phyloP scores from a whole-genome alignment of 345 rosid genomes.

The Erysimum cheiranthoides region DNA sequence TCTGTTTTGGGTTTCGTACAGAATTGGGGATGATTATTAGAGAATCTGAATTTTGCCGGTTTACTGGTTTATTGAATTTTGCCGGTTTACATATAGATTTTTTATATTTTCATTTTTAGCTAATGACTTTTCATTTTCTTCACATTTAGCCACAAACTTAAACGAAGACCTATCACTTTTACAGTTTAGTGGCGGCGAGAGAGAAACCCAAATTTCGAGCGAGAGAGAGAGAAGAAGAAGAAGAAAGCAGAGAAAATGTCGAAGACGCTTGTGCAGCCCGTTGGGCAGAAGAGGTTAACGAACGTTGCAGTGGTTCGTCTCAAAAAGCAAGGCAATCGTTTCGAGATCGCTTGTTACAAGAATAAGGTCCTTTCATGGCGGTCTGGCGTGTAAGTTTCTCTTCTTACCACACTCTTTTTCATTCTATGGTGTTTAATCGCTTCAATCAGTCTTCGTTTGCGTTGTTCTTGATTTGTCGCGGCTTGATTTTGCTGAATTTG shows the following conservation, averaged over 20 bases:
- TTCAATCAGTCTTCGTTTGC: neutral
- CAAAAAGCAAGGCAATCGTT: conserved; percentile 85
- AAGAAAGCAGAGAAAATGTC: conserved; percentile 55
- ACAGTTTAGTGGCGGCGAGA: neutral
- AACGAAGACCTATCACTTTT: neutral
- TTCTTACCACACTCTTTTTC: too few species aligned
- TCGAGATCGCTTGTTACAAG: conserved; percentile 98
- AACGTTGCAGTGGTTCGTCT: conserved; percentile 95
- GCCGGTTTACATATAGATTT: too few species aligned
- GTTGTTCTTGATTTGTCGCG: too few species aligned
- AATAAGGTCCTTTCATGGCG: conserved; percentile 99
- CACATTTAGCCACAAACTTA: neutral
- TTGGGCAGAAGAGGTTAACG: conserved; percentile 94
- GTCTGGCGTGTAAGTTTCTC: conserved; percentile 77
- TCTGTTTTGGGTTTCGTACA: too few species aligned
- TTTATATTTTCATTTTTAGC: too few species aligned
- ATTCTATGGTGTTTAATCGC: neutral
- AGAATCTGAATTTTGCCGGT: too few species aligned
- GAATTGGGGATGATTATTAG: too few species aligned
- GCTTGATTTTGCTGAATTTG: neutral
- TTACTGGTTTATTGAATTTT: too few species aligned
- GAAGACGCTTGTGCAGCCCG: conserved; percentile 78
- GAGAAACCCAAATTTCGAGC: neutral
- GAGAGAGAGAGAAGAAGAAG: neutral
- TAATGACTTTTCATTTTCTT: neutral